Conservation (phyloP, 1,139 yeast genomes). For the Blastobotrys buckinghamii region DNA sequence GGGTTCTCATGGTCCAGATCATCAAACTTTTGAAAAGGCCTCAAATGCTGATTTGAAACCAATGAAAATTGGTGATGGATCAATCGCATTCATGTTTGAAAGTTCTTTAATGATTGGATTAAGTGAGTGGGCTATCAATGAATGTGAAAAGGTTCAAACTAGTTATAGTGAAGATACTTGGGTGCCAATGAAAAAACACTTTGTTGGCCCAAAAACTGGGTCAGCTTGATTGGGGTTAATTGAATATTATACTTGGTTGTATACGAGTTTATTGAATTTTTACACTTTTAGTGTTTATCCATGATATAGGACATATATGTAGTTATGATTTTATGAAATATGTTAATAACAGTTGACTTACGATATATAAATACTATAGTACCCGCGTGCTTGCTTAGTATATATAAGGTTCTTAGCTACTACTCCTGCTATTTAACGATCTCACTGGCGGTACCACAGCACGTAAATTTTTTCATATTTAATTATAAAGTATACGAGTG, state of each 20-base stretch:
- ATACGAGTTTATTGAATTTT: background rate
- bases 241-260: background rate
- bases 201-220: constrained; percentile 13
- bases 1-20: constrained; percentile 31
- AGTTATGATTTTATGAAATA: too few species aligned
- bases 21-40: constrained; percentile 25
- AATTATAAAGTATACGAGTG: too few species aligned
- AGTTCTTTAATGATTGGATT: constrained; percentile 22
- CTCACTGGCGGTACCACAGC: too few species aligned
- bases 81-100: constrained; percentile 31
- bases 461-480: too few species aligned
- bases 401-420: too few species aligned
- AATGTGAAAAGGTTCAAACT: constrained; percentile 23
- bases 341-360: too few species aligned
- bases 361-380: too few species aligned
- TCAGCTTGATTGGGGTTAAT: constrained; percentile 2
- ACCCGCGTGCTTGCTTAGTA: too few species aligned
- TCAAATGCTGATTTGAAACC: constrained; percentile 23
- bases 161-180: constrained; percentile 23
- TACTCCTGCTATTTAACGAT: too few species aligned
- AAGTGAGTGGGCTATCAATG: constrained; percentile 22
- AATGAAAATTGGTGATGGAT: constrained; percentile 25
- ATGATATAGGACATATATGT: too few species aligned
- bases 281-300: too few species aligned
- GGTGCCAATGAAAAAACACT: constrained; percentile 21